These are phyloP conservation scores for Diaporthe sp. DNA, from an alignment of 2,329 filamentous ascomycete genomes.

Conservation along the genomic window DNA sequence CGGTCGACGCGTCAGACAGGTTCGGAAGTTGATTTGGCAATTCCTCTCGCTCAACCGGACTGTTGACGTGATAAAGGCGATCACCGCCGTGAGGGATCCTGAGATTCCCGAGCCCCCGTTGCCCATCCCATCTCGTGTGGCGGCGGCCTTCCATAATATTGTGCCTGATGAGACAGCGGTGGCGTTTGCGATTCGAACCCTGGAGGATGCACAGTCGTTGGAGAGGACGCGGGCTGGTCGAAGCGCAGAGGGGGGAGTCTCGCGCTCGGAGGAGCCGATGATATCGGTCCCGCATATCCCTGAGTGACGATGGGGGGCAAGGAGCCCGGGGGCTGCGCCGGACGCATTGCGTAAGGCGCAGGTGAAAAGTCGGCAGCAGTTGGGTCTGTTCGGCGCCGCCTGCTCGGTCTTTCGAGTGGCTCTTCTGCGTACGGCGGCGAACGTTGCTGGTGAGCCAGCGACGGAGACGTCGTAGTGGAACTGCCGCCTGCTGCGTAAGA, in stretches of 20 bases:
- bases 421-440: conserved; percentile 46
- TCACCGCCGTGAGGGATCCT: conserved; percentile 29
- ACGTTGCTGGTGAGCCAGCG: conserved; percentile 41
- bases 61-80: background rate
- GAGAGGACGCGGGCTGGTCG: conserved; percentile 53
- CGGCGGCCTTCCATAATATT: conserved; percentile 47
- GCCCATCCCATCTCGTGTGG: conserved; percentile 58
- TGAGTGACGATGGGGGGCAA: conserved; percentile 57
- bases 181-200: conserved; percentile 28
- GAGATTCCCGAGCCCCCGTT: conserved; percentile 46
- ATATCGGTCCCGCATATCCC: conserved; percentile 31
- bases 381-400: conserved; percentile 62
- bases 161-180: conserved; percentile 40
- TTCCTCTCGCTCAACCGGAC: background rate
- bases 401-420: conserved; percentile 60
- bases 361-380: conserved; percentile 46
- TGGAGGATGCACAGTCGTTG: conserved; percentile 45
- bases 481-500: conserved; percentile 39
- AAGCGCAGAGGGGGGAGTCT: conserved; percentile 65
- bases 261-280: conserved; percentile 52
- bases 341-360: conserved; percentile 57
- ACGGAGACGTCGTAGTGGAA: conserved; percentile 47
- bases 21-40: background rate
- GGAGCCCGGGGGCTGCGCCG: conserved; percentile 50
- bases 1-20: background rate